Conservation (phyloP, 805 yeast genomes). For the Metschnikowia baotianmanensis region DNA sequence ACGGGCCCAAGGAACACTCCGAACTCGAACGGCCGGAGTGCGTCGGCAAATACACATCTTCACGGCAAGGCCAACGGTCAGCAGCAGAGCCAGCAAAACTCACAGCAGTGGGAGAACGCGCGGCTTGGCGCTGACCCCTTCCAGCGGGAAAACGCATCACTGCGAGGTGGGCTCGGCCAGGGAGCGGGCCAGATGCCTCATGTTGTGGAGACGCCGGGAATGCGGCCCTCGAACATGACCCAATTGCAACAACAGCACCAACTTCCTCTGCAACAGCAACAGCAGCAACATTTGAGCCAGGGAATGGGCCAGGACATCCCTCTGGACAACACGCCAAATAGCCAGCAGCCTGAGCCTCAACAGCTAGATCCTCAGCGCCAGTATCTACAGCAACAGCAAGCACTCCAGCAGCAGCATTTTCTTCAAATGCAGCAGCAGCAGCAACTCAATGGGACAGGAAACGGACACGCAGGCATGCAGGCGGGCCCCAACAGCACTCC, state of each 20-base stretch:
- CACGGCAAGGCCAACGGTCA: not conserved
- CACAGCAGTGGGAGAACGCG: conserved; percentile 7
- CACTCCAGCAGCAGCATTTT: too few relatives aligned
- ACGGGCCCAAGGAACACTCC: not conserved
- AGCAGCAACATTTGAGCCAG: conserved; percentile 5
- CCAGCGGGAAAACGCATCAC: not conserved
- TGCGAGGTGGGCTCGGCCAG: not conserved
- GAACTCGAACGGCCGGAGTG: not conserved
- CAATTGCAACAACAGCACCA: conserved; percentile 9
- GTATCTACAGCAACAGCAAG: conserved; percentile 2
- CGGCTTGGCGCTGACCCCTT: conserved; percentile 1
- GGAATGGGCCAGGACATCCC: too few relatives aligned
- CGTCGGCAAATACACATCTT: not conserved
- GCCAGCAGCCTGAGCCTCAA: too few relatives aligned
- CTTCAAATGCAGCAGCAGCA: conserved; percentile 6
- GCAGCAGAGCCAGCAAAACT: conserved; percentile 1
- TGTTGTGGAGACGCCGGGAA: conserved; percentile 3
- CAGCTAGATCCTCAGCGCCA: conserved; percentile 1
- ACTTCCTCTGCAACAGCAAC: conserved; percentile 9
- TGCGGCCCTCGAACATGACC: not conserved
- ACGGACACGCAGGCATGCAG: not conserved
- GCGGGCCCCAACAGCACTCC: not conserved
- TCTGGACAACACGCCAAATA: too few relatives aligned
- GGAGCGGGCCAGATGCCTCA: conserved; percentile 2
- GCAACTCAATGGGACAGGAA: conserved; percentile 3